Evolutionary conservation across 2,329 filamentous ascomycete species (phyloP).

Genomic region (Ophiocordyceps camponoti-leonardi): DNA sequence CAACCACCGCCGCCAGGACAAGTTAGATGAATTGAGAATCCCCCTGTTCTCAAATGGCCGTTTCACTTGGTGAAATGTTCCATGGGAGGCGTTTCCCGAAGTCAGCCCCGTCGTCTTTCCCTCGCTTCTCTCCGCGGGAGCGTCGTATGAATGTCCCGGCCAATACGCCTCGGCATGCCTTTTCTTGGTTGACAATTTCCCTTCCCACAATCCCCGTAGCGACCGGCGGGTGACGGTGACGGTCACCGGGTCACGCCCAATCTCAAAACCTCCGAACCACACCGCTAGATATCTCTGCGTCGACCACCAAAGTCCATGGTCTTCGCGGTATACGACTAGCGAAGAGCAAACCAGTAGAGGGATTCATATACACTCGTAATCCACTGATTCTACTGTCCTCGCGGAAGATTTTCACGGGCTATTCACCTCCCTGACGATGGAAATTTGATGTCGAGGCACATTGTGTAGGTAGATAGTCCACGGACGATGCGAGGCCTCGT

Average conservation of each 20-base stretch:
- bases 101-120: slow-evolving; percentile 13
- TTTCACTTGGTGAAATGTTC: slow-evolving; percentile 59
- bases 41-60: slow-evolving; percentile 45
- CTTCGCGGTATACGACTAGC: slow-evolving; percentile 89
- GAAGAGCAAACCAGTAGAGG: slow-evolving; percentile 49
- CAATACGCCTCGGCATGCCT: no score
- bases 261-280: not conserved
- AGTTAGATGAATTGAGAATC: slow-evolving; percentile 26
- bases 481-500: no score
- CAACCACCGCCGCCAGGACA: slow-evolving; percentile 12
- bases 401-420: slow-evolving; percentile 61
- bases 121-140: not conserved
- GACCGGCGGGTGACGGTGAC: not conserved
- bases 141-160: not conserved
- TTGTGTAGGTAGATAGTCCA: no score
- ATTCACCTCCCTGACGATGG: slow-evolving; percentile 41
- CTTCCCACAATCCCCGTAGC: no score
- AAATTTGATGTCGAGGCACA: slow-evolving; percentile 84
- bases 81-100: slow-evolving; percentile 64
- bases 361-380: slow-evolving; percentile 8
- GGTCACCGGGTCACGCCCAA: no score
- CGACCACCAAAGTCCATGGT: slow-evolving; percentile 52
- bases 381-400: slow-evolving; percentile 38
- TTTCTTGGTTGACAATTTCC: no score
- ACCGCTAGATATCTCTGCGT: slow-evolving; percentile 82